Conservation (phyloP, 2,329 filamentous ascomycete genomes). For the Talaromyces albobiverticillius region DNA sequence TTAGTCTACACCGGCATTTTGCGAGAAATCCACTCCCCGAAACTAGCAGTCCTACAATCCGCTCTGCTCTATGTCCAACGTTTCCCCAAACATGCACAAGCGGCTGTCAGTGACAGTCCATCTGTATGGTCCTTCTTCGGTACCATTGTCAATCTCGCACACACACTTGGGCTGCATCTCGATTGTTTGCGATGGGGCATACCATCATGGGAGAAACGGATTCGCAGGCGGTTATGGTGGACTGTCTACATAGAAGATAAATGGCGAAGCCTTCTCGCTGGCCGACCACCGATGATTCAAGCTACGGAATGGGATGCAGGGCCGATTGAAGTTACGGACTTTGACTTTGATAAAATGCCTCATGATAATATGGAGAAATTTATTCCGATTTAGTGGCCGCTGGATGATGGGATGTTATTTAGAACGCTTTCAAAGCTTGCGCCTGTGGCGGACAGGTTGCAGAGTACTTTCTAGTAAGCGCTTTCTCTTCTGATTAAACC, state of each 20-base stretch:
- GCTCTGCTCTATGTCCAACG: conserved; percentile 31
- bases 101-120: conserved; percentile 27
- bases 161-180: conserved; percentile 34
- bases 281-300: conserved; percentile 34
- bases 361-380: conserved; percentile 16
- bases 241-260: conserved; percentile 39
- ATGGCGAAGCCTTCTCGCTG: conserved; percentile 33
- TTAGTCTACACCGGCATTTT: conserved; percentile 27
- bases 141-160: conserved; percentile 30
- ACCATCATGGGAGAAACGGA: conserved; percentile 35
- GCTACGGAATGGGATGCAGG: conserved; percentile 33
- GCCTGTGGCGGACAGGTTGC: too few relatives aligned
- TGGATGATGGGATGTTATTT: too few relatives aligned
- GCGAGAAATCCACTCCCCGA: conserved; percentile 30
- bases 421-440: conserved; percentile 24
- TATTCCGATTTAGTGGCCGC: conserved; percentile 21
- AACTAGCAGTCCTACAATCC: conserved; percentile 29
- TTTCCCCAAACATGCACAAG: conserved; percentile 20
- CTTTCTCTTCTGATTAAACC: too few relatives aligned
- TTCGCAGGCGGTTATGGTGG: conserved; percentile 40
- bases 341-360: conserved; percentile 17
- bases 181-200: conserved; percentile 37
- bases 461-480: too few relatives aligned
- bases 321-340: conserved; percentile 28
- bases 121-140: conserved; percentile 36